Percentiles rank a stretch among this genome's conserved stretches.
phyloP scores from a whole-genome alignment of 768 basidiomycete species.

The Lactarius trivialis region DNA sequence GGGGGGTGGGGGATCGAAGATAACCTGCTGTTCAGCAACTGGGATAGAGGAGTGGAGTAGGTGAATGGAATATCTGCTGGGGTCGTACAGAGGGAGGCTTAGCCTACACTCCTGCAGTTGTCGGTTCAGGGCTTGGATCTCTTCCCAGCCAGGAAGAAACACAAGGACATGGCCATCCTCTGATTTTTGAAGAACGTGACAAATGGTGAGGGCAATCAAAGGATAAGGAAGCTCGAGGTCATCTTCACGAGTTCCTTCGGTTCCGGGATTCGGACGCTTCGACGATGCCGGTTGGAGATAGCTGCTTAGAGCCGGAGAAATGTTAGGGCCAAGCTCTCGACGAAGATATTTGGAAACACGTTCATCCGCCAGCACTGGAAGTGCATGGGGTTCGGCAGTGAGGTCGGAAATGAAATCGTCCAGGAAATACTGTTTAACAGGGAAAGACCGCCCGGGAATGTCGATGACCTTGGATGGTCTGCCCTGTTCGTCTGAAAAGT shows the following conservation, averaged over 20 bases:
- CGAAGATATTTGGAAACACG: constrained; percentile 64
- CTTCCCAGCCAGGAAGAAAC: constrained; percentile 92
- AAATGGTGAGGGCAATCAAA: constrained; percentile 73
- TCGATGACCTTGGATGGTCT: constrained; percentile 64
- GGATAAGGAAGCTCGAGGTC: constrained; percentile 76
- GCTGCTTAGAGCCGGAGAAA: constrained; percentile 18
- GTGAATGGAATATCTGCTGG: constrained; percentile 59
- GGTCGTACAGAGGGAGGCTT: constrained; percentile 55
- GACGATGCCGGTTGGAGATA: constrained; percentile 15
- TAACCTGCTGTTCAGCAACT: constrained; percentile 77
- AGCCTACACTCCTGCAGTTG: constrained; percentile 46
- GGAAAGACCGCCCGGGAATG: constrained; percentile 87
- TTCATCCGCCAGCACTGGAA: constrained; percentile 68
- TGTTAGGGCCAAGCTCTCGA: constrained; percentile 50
- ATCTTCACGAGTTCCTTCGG: constrained; percentile 36
- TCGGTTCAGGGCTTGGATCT: constrained; percentile 69
- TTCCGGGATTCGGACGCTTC: background rate
- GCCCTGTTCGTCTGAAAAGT: constrained; percentile 65
- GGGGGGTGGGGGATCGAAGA: constrained; percentile 74
- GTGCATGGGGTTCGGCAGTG: constrained; percentile 31
- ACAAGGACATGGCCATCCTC: constrained; percentile 84
- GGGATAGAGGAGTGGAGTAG: constrained; percentile 87
- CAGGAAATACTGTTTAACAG: constrained; percentile 75
- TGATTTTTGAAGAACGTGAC: constrained; percentile 66
- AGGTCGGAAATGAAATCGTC: constrained; percentile 66